Evolutionary conservation across 1,139 yeast species (phyloP).

Genomic region (Kodamaea sp.): DNA sequence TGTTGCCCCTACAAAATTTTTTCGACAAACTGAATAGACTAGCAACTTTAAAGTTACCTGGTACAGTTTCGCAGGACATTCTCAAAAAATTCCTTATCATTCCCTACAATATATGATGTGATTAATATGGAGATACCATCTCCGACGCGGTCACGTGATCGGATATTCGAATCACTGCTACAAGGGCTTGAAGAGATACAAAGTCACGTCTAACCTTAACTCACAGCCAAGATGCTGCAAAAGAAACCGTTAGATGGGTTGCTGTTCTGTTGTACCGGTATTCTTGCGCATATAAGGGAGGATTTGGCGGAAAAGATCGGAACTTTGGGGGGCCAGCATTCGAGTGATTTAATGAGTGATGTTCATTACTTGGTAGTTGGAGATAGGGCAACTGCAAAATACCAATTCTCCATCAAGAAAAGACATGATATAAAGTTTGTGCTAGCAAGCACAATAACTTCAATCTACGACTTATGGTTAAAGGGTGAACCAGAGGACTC

Average conservation of each 20-base stretch:
- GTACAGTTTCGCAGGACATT: too few relatives aligned
- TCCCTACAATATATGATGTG: too few relatives aligned
- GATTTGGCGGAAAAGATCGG: constrained; percentile 43
- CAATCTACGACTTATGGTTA: constrained; percentile 54
- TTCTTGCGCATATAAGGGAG: constrained; percentile 29
- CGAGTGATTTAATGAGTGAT: constrained; percentile 65
- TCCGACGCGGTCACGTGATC: constrained; percentile 10
- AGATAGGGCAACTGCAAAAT: constrained; percentile 64
- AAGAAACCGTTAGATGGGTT: constrained; percentile 33
- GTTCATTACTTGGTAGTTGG: constrained; percentile 72
- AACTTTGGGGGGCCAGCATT: constrained; percentile 64
- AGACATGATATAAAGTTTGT: constrained; percentile 63
- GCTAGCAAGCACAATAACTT: constrained; percentile 44
- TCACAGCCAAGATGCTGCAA: constrained; percentile 5
- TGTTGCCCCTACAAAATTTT: too few relatives aligned
- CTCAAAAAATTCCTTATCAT: too few relatives aligned
- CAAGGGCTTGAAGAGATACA: not conserved
- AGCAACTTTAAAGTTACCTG: too few relatives aligned
- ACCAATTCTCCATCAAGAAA: constrained; percentile 58
- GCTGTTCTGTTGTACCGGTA: constrained; percentile 47
- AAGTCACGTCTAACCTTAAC: too few relatives aligned
- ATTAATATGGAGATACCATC: too few relatives aligned
- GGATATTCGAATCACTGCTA: not conserved
- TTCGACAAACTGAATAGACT: too few relatives aligned
- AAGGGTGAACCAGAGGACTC: constrained; percentile 43